A percentile compares a stretch with the other conserved stretches of the same genome.
Evolutionary conservation across 805 yeast genomes (phyloP).

Genomic region (Yarrowia sp.): DNA sequence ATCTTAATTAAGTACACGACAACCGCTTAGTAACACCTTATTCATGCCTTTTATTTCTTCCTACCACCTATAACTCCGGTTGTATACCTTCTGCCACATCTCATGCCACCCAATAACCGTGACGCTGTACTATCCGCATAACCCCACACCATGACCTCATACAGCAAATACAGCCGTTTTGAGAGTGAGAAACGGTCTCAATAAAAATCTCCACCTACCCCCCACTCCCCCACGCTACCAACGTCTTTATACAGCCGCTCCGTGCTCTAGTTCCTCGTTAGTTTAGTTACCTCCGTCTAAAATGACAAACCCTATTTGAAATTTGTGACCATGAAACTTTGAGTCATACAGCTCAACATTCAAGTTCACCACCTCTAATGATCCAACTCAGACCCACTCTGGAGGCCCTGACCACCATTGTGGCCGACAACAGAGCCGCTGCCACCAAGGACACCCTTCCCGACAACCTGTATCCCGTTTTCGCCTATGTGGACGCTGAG

Average conservation of each 20-base stretch:
- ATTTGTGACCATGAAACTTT: slow-evolving; percentile 21
- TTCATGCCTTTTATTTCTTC: too few species aligned
- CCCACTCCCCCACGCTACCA: neutral
- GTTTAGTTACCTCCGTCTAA: too few species aligned
- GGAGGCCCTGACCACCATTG: slow-evolving; percentile 17
- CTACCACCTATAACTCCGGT: too few species aligned
- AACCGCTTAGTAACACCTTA: too few species aligned
- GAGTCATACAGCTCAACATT: slow-evolving; percentile 4
- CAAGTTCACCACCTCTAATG: neutral
- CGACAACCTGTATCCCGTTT: slow-evolving; percentile 75
- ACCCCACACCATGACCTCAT: neutral
- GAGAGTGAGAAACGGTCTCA: too few species aligned
- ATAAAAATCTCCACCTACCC: too few species aligned
- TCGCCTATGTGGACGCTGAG: slow-evolving; percentile 68
- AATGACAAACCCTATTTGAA: slow-evolving; percentile 12
- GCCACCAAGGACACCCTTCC: slow-evolving; percentile 14
- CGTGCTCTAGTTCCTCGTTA: too few species aligned
- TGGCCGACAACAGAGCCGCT: slow-evolving; percentile 7
- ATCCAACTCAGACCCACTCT: slow-evolving; percentile 25
- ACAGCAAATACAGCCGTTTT: neutral
- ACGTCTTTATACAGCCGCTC: neutral
- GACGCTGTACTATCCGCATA: too few species aligned
- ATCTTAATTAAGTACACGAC: too few species aligned
- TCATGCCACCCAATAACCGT: too few species aligned
- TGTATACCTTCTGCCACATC: too few species aligned